These are phyloP conservation scores for Hysterium pulicare DNA, from an alignment of 2,329 filamentous ascomycete genomes.

Conservation along the genomic window DNA sequence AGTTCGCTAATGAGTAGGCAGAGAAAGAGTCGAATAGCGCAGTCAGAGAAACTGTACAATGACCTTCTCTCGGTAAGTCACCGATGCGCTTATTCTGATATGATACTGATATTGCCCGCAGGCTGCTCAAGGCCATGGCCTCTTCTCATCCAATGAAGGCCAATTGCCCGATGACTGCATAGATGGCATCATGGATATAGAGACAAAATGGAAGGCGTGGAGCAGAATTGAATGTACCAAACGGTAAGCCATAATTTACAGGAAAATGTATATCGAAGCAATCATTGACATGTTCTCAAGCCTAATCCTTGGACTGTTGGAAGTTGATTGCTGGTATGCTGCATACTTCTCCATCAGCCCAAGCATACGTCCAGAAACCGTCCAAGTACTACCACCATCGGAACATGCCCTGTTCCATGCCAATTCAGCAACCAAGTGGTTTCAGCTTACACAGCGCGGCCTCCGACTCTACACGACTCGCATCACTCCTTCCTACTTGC, in stretches of 20 bases:
- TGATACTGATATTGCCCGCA: slow-evolving; percentile 18
- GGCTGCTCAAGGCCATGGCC: slow-evolving; percentile 49
- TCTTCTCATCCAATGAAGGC: slow-evolving; percentile 48
- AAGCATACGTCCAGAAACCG: slow-evolving; percentile 45
- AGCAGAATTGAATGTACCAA: slow-evolving; percentile 51
- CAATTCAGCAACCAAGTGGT: slow-evolving; percentile 33
- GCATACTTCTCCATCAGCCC: slow-evolving; percentile 47
- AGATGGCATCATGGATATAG: slow-evolving; percentile 43
- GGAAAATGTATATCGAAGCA: no score
- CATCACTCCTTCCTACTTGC: slow-evolving; percentile 32
- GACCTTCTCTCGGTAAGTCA: slow-evolving; percentile 45
- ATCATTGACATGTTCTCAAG: no score
- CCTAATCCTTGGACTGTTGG: slow-evolving; percentile 46
- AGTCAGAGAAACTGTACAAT: slow-evolving; percentile 50
- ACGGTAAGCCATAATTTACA: slow-evolving; percentile 27
- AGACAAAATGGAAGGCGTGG: slow-evolving; percentile 52
- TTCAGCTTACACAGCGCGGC: slow-evolving; percentile 27
- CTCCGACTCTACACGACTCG: slow-evolving; percentile 25
- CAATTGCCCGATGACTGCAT: slow-evolving; percentile 37
- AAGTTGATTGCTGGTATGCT: slow-evolving; percentile 49
- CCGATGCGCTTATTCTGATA: neutral
- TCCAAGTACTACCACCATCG: slow-evolving; percentile 46
- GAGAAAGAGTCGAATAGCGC: slow-evolving; percentile 42
- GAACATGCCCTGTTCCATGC: slow-evolving; percentile 46
- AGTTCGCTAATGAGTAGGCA: no score